Evolutionary conservation across 2,329 filamentous ascomycete genomes (phyloP), one percentile per base, ranked within the genome.

Genomic region (Penicillium sp.): DNA sequence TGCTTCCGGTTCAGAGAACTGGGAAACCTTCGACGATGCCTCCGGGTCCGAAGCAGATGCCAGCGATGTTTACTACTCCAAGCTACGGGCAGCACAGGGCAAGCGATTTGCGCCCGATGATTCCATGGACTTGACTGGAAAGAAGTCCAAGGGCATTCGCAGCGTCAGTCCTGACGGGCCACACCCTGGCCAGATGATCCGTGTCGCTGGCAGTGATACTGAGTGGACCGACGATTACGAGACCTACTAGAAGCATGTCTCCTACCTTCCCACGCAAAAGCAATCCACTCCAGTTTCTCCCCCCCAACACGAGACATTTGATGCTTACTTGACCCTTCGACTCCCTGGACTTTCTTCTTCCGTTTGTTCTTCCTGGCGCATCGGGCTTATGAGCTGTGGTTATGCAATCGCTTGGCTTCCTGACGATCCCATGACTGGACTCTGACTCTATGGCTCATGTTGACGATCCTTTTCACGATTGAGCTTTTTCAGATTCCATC

Each of bases 21-120:
- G 94, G 94, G 94, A 98, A 77, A 96, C 93, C 10, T 98, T 95
- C 69, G 93, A 95, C 67, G 91, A 96, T 73, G 87, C 84, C 65
- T 92, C 89, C 0, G 90, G 92, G 68, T 82, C 83, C 0, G 90
- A 94, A 71, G 80, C 81, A 24, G 92, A 96, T 72, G 85, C 85
- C 0, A 88, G 87, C 4, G 91, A 95, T 60, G 83, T 86, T 10
- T 96, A 96, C 75, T 91, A 91, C 70, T 89, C 90, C 64, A 92
- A 91, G 75, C 79, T 93, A 55, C 85, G 89, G 58, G 87, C 88
- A 35, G 83, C 88, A 6, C 84, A 86, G 37, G 83, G 83, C 66
- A 93, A 92, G 78, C 83, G 89, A 47, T 81, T 85, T 62, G 72
- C 76, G 16, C 70, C 75, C 40, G 73, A 81, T 59, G 75, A 77